Conservation (phyloP, 306 rosid genomes). For the Medicago arabica region DNA sequence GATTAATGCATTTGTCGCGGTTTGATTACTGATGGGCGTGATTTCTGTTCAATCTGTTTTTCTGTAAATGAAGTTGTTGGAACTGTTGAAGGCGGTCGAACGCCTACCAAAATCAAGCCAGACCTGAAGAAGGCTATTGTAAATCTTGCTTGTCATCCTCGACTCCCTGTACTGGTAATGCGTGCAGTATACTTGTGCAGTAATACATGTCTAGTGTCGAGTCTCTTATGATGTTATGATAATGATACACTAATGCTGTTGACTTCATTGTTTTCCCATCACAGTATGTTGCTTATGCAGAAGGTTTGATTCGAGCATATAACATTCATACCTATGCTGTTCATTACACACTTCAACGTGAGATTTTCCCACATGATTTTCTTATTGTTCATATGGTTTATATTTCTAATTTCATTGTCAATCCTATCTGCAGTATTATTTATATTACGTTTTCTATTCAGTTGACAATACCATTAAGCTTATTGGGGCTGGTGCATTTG, state of each 20-base stretch:
- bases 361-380: constrained; percentile 47
- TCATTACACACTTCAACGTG: constrained; percentile 91
- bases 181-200: constrained; percentile 29
- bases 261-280: constrained; percentile 38
- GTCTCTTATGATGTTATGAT: constrained; percentile 24
- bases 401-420: constrained; percentile 11
- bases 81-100: constrained; percentile 92
- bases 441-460: constrained; percentile 50
- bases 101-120: constrained; percentile 89
- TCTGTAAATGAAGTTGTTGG: constrained; percentile 83
- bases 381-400: constrained; percentile 31
- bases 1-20: constrained; percentile 24
- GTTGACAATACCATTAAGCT: constrained; percentile 95
- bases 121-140: constrained; percentile 92
- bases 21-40: constrained; percentile 27
- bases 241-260: constrained; percentile 33
- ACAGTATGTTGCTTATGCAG: constrained; percentile 94
- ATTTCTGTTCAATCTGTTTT: constrained; percentile 42
- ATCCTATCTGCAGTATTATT: constrained; percentile 20
- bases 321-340: constrained; percentile 92
- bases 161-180: constrained; percentile 86
- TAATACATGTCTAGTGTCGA: constrained; percentile 2
- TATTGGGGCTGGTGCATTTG: constrained; percentile 94
- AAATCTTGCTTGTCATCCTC: constrained; percentile 98
- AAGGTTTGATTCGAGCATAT: constrained; percentile 95